Base-by-base conservation (phyloP, 495 filamentous ascomycete genomes). In the Penicillium alfredii region DNA sequence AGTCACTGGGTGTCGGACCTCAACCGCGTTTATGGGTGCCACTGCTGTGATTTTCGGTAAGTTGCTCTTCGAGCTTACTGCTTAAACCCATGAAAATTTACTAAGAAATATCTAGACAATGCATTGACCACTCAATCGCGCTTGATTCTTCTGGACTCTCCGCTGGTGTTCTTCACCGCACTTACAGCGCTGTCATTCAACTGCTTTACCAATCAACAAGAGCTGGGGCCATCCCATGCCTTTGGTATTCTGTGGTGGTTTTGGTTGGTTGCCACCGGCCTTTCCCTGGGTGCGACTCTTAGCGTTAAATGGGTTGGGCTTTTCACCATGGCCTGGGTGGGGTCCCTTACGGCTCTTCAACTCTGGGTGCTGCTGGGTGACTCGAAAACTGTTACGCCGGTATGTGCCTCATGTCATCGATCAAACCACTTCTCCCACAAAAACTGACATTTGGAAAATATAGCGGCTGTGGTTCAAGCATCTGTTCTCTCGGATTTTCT, bases 231-330 rank as follows among this genome's bases (percentile, higher is more conserved):
- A 4, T 72, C 73, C 0, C 76, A 84, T 57, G 93, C 93, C 8
- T 98, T 98, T 64, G 63, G 76, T 38, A 76, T 80, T 8, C 81
- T 77, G 55, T 98, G 92, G 92, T 98, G 92, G 92, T 93, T 97
- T 67, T 98, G 93, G 92, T 74, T 98, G 30, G 76, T 70, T 25
- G 78, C 84, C 50, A 96, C 86, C 13, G 92, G 92, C 36, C 63
- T 97, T 16, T 81, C 81, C 9, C 72, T 98, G 28, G 92, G 92
- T 44, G 86, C 89, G 26, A 98, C 92, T 1, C 74, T 86, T 39
- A 96, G 90, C 63, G 86, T 96, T 39, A 98, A 98, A 71, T 98
- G 92, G 92, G 92, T 98, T 55, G 92, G 92, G 21, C 71, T 98
- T 29, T 97, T 97, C 69, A 98, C 92, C 28, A 96, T 96, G 60